Percentiles rank a stretch among this genome's conserved stretches.
phyloP scores from a whole-genome alignment of 2,329 filamentous ascomycete genomes.

The Aspergillus carbonarius region DNA sequence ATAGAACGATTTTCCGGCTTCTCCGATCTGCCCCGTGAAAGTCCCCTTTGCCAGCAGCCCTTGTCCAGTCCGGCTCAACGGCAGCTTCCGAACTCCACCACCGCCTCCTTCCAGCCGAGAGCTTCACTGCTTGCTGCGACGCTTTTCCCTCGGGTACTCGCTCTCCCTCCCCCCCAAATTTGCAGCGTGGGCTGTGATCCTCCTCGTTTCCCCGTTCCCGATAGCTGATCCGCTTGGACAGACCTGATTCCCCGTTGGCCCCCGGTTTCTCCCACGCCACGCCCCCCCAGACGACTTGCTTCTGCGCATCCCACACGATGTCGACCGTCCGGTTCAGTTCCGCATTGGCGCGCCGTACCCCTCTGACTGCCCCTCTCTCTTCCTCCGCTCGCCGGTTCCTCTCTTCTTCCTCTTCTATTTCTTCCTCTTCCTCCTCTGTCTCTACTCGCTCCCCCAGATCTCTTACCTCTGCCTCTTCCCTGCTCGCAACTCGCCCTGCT shows the following conservation, averaged over 20 bases:
- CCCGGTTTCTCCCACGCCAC: constrained; percentile 13
- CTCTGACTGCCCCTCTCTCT: constrained; percentile 26
- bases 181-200: constrained; percentile 13
- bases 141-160: constrained; percentile 32
- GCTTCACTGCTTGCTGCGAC: constrained; percentile 1
- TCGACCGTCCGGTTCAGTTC: constrained; percentile 40
- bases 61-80: constrained; percentile 12
- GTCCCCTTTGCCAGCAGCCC: background rate
- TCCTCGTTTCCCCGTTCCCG: constrained; percentile 9
- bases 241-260: background rate
- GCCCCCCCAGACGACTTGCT: constrained; percentile 9
- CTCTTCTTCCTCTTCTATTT: constrained; percentile 25
- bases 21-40: constrained; percentile 24
- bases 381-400: constrained; percentile 21
- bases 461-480: constrained; percentile 24
- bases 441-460: constrained; percentile 28
- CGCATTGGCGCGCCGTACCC: constrained; percentile 39
- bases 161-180: constrained; percentile 4
- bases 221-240: constrained; percentile 11
- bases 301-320: constrained; percentile 26
- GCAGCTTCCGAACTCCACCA: constrained; percentile 27
- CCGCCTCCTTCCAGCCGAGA: constrained; percentile 37
- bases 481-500: constrained; percentile 20
- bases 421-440: constrained; percentile 28
- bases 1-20: constrained; percentile 19